Percentiles rank a stretch among this genome's conserved stretches.
phyloP scores from a whole-genome alignment of 1,284 basidiomycete genomes.

The Quambalaria eucalypti region DNA sequence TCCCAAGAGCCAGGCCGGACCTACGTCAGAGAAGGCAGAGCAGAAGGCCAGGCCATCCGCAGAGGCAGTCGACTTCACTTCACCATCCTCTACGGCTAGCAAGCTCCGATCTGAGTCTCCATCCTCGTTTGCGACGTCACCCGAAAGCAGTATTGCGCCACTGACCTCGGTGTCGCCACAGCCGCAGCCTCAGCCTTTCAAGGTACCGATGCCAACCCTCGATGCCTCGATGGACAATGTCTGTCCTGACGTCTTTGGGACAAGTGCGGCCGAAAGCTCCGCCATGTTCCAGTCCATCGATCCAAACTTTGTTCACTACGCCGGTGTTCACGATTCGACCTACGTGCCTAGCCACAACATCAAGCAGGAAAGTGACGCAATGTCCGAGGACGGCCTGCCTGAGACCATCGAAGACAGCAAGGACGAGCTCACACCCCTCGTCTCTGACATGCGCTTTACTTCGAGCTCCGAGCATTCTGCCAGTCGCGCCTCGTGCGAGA shows the following conservation, averaged over 20 bases:
- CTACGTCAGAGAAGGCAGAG: no score
- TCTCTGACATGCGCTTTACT: not conserved
- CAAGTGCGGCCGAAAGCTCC: no score
- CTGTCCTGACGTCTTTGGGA: no score
- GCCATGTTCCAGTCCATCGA: not conserved
- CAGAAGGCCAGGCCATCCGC: not conserved
- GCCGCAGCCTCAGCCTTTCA: slow-evolving; percentile 1
- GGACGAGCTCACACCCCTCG: not conserved
- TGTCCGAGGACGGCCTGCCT: slow-evolving; percentile 13
- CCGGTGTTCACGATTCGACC: slow-evolving; percentile 6
- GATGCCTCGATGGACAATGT: not conserved
- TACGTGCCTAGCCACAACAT: not conserved
- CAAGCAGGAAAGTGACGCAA: slow-evolving; percentile 2
- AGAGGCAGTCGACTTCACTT: not conserved
- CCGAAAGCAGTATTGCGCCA: slow-evolving; percentile 11
- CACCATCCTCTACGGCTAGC: not conserved
- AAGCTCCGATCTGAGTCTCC: no score
- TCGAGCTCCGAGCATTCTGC: not conserved
- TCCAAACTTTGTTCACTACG: not conserved
- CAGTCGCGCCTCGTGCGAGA: no score
- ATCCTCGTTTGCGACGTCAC: no score
- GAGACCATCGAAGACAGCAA: slow-evolving; percentile 16
- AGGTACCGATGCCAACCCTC: not conserved
- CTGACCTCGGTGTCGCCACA: slow-evolving; percentile 12
- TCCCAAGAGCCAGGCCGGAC: not conserved